Percentiles rank a stretch among this genome's conserved stretches.
Evolutionary conservation across 73 alveolate species (phyloP).

Genomic region (Tetrahymena borealis): DNA sequence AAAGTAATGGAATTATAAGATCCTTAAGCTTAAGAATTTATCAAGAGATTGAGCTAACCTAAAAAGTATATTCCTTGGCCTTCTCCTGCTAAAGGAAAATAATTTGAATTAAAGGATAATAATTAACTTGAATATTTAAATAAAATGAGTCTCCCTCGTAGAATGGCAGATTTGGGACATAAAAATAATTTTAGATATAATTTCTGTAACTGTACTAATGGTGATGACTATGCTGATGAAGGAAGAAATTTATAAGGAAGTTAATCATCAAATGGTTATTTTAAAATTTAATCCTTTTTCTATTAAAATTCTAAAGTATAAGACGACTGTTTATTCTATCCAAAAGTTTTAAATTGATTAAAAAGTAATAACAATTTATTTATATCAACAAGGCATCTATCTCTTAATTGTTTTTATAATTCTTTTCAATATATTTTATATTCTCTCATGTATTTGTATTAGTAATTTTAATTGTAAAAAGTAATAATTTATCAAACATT

Average conservation of each 20-base stretch:
- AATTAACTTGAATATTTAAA: background rate
- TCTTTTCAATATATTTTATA: too few species aligned
- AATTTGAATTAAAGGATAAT: background rate
- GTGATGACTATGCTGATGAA: constrained; percentile 1
- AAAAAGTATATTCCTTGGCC: background rate
- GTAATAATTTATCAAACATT: too few species aligned
- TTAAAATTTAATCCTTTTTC: background rate
- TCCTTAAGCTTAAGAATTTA: background rate
- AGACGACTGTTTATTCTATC: background rate
- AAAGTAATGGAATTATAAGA: background rate
- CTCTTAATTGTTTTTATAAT: too few species aligned
- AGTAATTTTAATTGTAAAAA: too few species aligned
- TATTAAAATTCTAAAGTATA: background rate
- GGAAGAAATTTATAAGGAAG: background rate
- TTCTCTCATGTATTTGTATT: too few species aligned
- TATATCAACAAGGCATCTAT: too few species aligned
- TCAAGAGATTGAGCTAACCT: background rate
- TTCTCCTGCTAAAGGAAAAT: background rate
- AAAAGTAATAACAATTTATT: too few species aligned
- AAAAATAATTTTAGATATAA: background rate
- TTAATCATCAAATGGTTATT: background rate
- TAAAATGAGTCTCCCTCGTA: background rate
- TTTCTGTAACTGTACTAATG: background rate
- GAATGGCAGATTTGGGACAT: background rate
- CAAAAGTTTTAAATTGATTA: background rate